These are phyloP conservation scores for Lipomyces chichibuensis DNA, from an alignment of 805 yeast genomes.

Conservation along the genomic window DNA sequence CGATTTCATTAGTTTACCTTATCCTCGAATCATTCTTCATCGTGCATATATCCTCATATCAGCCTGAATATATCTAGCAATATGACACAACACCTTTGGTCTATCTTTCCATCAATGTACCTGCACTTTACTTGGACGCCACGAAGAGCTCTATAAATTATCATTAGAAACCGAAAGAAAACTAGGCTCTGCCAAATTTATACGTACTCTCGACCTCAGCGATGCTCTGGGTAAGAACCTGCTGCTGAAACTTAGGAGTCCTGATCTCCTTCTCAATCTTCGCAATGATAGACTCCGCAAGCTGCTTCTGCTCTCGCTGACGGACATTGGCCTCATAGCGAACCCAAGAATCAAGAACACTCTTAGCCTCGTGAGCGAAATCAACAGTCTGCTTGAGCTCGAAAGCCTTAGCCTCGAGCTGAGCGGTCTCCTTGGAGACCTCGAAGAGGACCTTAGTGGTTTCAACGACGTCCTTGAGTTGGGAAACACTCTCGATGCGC, in stretches of 20 bases:
- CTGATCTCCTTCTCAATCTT: constrained; percentile 83
- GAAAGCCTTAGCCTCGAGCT: constrained; percentile 91
- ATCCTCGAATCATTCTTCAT: background rate
- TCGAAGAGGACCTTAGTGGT: constrained; percentile 91
- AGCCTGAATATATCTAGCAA: background rate
- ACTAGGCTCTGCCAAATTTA: background rate
- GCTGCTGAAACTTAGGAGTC: constrained; percentile 92
- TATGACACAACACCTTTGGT: background rate
- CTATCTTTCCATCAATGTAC: background rate
- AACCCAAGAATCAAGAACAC: constrained; percentile 98
- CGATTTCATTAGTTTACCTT: background rate
- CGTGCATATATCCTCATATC: background rate
- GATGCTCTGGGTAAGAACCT: constrained; percentile 85
- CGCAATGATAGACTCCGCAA: constrained; percentile 80
- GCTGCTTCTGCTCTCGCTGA: constrained; percentile 92
- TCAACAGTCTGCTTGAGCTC: constrained; percentile 90
- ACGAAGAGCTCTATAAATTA: constrained; percentile 26
- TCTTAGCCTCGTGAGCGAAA: constrained; percentile 86
- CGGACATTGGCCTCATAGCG: constrained; percentile 96
- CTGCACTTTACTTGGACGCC: constrained; percentile 21
- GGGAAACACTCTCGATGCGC: constrained; percentile 85
- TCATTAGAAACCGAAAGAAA: background rate
- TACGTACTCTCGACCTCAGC: constrained; percentile 88
- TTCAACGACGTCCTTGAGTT: constrained; percentile 86
- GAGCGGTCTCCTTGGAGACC: constrained; percentile 94